phyloP scores from a whole-genome alignment of 139 green algal genomes.

The Astrephomene gubernaculifera region DNA sequence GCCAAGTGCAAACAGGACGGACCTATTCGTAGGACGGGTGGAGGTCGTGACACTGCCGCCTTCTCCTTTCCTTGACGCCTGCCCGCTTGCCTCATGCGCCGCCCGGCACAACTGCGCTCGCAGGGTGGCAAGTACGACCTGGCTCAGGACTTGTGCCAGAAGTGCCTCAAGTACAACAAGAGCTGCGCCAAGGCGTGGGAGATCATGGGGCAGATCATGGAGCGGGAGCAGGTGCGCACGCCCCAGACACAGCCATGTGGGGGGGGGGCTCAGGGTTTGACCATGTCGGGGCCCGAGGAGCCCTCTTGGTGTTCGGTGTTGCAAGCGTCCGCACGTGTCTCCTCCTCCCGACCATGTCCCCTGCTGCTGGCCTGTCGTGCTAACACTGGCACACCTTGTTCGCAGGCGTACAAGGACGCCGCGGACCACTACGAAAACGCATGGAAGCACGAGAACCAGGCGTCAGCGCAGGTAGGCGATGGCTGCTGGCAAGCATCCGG shows the following conservation, averaged over 20 bases:
- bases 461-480: conserved; percentile 42
- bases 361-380: neutral
- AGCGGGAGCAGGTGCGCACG: conserved; percentile 70
- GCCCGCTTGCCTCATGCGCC: no score
- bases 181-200: conserved; percentile 83
- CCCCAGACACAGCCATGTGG: neutral
- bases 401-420: conserved; percentile 80
- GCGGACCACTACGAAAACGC: conserved; percentile 83
- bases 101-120: neutral
- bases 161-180: conserved; percentile 89
- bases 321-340: no score
- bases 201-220: conserved; percentile 79
- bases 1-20: no score
- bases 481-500: no score
- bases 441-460: conserved; percentile 74
- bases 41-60: no score
- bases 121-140: conserved; percentile 79
- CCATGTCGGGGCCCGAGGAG: neutral
- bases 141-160: conserved; percentile 80
- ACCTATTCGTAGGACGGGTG: no score
- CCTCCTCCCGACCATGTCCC: no score
- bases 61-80: no score
- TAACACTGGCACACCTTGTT: neutral
- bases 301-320: no score
- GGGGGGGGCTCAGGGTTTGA: neutral